Base-by-base conservation (phyloP, 164 flowering plant genomes). In the Umbilicus rupestris region DNA sequence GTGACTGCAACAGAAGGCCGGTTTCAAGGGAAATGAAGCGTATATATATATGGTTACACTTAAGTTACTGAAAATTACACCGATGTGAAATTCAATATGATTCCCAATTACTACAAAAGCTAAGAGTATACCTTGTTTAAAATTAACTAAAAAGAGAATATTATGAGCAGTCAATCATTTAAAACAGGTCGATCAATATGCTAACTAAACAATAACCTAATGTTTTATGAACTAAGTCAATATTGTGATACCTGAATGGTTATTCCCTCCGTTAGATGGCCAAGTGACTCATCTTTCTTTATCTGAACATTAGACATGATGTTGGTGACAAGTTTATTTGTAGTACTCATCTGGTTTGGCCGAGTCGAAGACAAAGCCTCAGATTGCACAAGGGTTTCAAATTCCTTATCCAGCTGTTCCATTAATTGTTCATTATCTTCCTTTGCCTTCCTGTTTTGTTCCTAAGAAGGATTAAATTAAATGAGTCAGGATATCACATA, bases 391-490 rank as follows among this genome's bases (percentile, higher is more conserved):
- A 89, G 64, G 45, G 90, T 78, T 66, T 82, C 37, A 63, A 94
- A 94, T 19, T 77, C 75, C 50, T 80, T 78, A 73, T 94, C 93
- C 78, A 91, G 73, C 69, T 88, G 82, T n/a, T 89, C 87, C 77
- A 82, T 63, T 73, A 87, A 70, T 55, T 83, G 74, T 58, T 82
- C 93, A 75, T 83, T 81, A 77, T 91, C 97, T 76, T 91, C 96
- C 77, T 88, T 94, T 1, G 84, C 85, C 81, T 79, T 84, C 64
- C 91, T 88, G 72, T 86, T 89, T 69, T 82, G 78, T 39, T 87
- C 96, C 98, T 94, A 76, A 8, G 64, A 47, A 50, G 33, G 9
- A n/a, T 39, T 12, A 16, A 35, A 30, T 12, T 11, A 66, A 19
- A 3, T 28, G 35, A 12, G 12, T 37, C 42, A 59, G 19, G n/a